Evolutionary conservation across 2,329 filamentous ascomycete species (phyloP).

Genomic region (Fusarium brachygibbosum): DNA sequence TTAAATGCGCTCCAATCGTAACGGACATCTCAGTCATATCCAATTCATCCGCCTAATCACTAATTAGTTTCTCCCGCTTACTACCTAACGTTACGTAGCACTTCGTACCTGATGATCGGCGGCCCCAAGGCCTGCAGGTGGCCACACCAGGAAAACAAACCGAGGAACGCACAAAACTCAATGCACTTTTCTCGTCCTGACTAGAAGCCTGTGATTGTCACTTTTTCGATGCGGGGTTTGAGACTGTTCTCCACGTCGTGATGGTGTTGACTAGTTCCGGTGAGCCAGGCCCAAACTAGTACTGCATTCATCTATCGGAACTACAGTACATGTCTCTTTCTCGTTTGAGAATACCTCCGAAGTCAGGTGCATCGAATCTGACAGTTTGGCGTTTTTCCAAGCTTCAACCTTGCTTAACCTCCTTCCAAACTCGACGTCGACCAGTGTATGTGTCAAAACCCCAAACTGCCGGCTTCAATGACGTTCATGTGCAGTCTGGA

Average conservation of each 20-base stretch:
- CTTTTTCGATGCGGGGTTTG: conserved; percentile 25
- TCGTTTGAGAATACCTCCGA: conserved; percentile 32
- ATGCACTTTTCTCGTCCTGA: conserved; percentile 1
- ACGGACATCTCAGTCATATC: background rate
- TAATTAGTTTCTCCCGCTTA: conserved; percentile 1
- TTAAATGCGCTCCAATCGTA: background rate
- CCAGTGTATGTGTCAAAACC: background rate
- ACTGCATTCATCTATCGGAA: conserved; percentile 25
- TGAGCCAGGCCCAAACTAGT: conserved; percentile 14
- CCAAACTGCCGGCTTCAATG: conserved; percentile 2
- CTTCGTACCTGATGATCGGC: conserved; percentile 43
- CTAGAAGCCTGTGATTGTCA: conserved; percentile 42
- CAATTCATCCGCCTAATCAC: background rate
- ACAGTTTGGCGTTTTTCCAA: background rate
- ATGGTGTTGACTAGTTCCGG: conserved; percentile 39
- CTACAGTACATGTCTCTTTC: conserved; percentile 11
- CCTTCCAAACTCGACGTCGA: conserved; percentile 20
- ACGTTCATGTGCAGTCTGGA: conserved; percentile 7
- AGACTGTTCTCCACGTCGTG: conserved; percentile 10
- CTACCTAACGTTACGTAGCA: background rate
- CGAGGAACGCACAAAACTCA: conserved; percentile 37
- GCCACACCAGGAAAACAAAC: conserved; percentile 27
- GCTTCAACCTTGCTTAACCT: conserved; percentile 7
- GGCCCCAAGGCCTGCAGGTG: conserved; percentile 35
- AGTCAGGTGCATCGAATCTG: conserved; percentile 15